phyloP scores from a whole-genome alignment of 2,329 filamentous ascomycete species.

The Triangularia setosa region DNA sequence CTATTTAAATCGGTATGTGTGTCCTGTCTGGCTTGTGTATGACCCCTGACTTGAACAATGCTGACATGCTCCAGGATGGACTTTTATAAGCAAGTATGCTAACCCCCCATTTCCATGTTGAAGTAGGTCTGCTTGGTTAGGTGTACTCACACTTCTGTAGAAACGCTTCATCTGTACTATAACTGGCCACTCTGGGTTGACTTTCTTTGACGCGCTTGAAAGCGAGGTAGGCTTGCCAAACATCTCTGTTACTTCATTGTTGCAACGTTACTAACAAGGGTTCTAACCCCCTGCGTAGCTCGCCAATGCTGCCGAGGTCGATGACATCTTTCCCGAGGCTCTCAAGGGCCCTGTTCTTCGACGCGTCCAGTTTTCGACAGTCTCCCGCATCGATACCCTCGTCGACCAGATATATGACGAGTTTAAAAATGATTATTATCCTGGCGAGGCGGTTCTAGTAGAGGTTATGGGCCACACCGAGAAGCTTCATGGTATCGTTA shows the following conservation, averaged over 20 bases:
- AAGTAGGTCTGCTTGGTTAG: background rate
- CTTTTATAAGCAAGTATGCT: slow-evolving; percentile 81
- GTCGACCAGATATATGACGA: slow-evolving; percentile 67
- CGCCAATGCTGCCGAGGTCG: slow-evolving; percentile 80
- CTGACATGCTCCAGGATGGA: slow-evolving; percentile 64
- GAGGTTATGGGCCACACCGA: slow-evolving; percentile 62
- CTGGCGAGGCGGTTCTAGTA: slow-evolving; percentile 78
- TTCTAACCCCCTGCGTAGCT: slow-evolving; percentile 44
- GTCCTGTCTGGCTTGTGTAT: background rate
- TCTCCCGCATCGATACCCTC: slow-evolving; percentile 81
- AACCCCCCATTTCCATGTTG: background rate
- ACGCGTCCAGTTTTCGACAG: slow-evolving; percentile 85
- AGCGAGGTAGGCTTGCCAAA: slow-evolving; percentile 66
- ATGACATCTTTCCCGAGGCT: slow-evolving; percentile 85
- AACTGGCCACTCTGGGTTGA: slow-evolving; percentile 85
- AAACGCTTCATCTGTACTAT: slow-evolving; percentile 93
- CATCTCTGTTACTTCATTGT: slow-evolving; percentile 5
- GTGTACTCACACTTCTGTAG: slow-evolving; percentile 38
- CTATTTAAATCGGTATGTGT: slow-evolving; percentile 72
- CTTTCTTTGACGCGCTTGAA: slow-evolving; percentile 86
- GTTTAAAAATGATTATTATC: slow-evolving; percentile 88
- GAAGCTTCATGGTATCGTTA: slow-evolving; percentile 67
- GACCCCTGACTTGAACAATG: background rate
- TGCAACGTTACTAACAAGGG: slow-evolving; percentile 30
- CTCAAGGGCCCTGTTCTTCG: slow-evolving; percentile 87